Evolutionary conservation across 148 eudicot species (phyloP).

Genomic region (Nyssa sinensis): DNA sequence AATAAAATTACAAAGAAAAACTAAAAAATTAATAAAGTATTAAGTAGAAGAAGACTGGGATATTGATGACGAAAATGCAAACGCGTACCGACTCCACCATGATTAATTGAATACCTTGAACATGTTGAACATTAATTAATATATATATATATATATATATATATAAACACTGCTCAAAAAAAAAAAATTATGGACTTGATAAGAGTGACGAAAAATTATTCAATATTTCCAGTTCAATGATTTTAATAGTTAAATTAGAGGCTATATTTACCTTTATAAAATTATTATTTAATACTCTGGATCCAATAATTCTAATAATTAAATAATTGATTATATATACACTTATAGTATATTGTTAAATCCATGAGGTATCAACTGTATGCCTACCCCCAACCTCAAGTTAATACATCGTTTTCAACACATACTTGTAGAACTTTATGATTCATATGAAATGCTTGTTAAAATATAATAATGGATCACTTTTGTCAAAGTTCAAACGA

Average conservation of each 20-base stretch:
- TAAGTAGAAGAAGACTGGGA: slow-evolving; percentile 12
- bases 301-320: neutral
- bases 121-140: neutral
- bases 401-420: neutral
- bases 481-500: too few species aligned
- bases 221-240: neutral
- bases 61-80: neutral
- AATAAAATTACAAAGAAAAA: neutral
- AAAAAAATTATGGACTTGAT: too few species aligned
- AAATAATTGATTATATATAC: neutral
- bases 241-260: too few species aligned
- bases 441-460: neutral
- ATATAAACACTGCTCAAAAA: too few species aligned
- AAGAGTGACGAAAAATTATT: neutral
- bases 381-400: neutral
- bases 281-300: neutral
- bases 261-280: neutral
- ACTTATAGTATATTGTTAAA: neutral
- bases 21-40: neutral
- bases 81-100: neutral
- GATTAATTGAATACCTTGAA: neutral
- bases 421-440: neutral
- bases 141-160: too few species aligned
- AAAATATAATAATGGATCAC: too few species aligned
- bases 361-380: neutral